These are phyloP conservation scores for Talaromyces nanjingensis DNA, from an alignment of 495 filamentous ascomycete genomes.

Conservation along the genomic window DNA sequence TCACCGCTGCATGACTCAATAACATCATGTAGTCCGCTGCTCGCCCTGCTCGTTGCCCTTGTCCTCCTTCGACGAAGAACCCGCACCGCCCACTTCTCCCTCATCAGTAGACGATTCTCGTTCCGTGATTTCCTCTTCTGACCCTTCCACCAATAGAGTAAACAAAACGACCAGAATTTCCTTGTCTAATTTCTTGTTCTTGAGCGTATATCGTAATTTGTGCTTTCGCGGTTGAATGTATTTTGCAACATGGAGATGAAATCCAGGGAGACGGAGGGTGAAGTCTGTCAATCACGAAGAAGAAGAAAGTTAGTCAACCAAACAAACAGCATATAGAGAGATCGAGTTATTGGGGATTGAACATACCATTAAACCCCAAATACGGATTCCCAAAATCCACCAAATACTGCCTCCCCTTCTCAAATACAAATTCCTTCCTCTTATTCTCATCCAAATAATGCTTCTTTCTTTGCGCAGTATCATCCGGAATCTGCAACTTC, in stretches of 20 bases:
- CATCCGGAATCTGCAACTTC: conserved; percentile 42
- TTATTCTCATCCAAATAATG: conserved; percentile 50
- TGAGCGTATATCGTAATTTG: conserved; percentile 79
- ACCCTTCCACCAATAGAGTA: conserved; percentile 45
- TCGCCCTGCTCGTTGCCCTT: not conserved
- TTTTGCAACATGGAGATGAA: conserved; percentile 63
- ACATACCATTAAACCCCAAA: conserved; percentile 66
- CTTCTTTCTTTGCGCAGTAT: conserved; percentile 50
- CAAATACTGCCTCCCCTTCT: conserved; percentile 54
- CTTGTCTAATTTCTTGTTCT: conserved; percentile 60
- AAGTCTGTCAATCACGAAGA: conserved; percentile 59
- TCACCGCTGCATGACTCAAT: no score
- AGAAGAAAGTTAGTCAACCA: not conserved
- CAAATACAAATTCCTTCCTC: conserved; percentile 48
- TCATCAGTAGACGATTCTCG: not conserved
- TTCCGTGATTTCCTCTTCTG: conserved; percentile 10
- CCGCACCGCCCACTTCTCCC: not conserved
- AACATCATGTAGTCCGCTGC: not conserved
- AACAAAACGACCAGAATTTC: conserved; percentile 77
- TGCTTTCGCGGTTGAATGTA: conserved; percentile 80
- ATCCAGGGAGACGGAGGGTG: conserved; percentile 72
- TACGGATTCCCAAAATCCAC: conserved; percentile 92
- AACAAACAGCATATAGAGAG: not conserved
- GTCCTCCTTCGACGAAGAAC: not conserved
- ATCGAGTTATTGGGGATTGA: not conserved